These are phyloP conservation scores for Aspergillus calidoustus DNA, from an alignment of 2,329 filamentous ascomycete genomes.

Conservation along the genomic window DNA sequence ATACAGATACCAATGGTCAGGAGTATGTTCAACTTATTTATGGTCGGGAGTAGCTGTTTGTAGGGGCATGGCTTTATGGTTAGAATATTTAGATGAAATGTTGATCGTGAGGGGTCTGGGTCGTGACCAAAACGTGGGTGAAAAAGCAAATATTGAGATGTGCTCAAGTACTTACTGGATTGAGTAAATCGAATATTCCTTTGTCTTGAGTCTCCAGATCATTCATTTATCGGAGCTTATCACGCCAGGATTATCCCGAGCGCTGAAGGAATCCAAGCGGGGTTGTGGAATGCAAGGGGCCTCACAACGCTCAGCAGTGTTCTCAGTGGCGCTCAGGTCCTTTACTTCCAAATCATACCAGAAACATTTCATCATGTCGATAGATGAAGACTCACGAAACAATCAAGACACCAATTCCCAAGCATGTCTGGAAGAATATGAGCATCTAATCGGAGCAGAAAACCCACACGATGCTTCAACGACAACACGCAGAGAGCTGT, in stretches of 20 bases:
- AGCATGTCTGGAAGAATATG: conserved; percentile 28
- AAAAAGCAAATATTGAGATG: not conserved
- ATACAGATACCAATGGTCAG: conserved; percentile 11
- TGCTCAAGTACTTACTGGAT: not conserved
- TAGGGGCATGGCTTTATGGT: not conserved
- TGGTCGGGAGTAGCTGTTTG: not conserved
- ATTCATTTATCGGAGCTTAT: not conserved
- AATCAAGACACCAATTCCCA: not conserved
- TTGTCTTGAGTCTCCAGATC: not conserved
- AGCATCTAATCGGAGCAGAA: conserved; percentile 43
- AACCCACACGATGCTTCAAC: conserved; percentile 44
- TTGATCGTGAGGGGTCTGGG: not conserved
- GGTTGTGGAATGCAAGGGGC: not conserved
- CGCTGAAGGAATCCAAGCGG: not conserved
- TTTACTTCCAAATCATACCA: not conserved
- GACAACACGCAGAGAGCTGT: conserved; percentile 47
- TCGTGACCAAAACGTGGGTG: not conserved
- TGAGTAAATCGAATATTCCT: not conserved
- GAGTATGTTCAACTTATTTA: not conserved
- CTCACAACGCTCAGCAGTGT: too few relatives aligned
- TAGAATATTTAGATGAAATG: not conserved
- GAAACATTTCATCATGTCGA: not conserved
- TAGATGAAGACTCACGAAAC: not conserved
- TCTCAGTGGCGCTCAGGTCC: not conserved
- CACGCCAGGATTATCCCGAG: not conserved